Base-by-base conservation (phyloP, 2,329 filamentous ascomycete genomes). In the Aciculosporium take region DNA sequence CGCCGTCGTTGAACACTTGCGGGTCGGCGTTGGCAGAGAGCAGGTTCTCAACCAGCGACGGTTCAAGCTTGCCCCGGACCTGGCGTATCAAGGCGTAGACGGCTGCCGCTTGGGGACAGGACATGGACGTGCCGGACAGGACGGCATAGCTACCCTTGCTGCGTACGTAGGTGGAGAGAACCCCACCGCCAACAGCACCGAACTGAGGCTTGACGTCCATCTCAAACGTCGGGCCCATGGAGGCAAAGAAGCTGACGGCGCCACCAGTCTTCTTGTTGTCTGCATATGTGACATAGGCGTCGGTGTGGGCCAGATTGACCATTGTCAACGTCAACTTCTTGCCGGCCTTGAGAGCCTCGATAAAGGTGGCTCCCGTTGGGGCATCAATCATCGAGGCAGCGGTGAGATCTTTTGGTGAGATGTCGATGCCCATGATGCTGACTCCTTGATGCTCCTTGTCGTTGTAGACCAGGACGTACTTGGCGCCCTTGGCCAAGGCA, bases 381-480 rank as follows among this genome's bases (percentile, higher is more conserved):
- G 61, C 53, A 1, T 59, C 58, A 1, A 68, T 62, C 55, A 69
- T 68, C 35, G 57, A 66, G 1, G 58, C 53, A 10, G 55, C 67
- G 9, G 52, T 29, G 33, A 70, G 17, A 18, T 21, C 2, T 17
- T 15, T 52, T 2, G 54, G 31, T 1, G 15, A 13, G 1, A 34
- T 24, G 0, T 51, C 46, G 3, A 62, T 57, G 29, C 63, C 55
- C 9, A 63, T 59, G 7, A 51, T 46, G 4, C 52, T 47, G 3
- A 64, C 58, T 12, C 58, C 61, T n/a, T n/a, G n/a, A n/a, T n/a
- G n/a, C n/a, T n/a, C n/a, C n/a, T n/a, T n/a, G n/a, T n/a, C n/a
- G 63, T 79, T 79, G 57, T 79, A 81, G 50, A 77, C 61, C 48
- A 81, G 57, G 41, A 81, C 56, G 47, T 79, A 77, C 51, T 71